phyloP scores from a whole-genome alignment of 2,329 filamentous ascomycete genomes.

The Epichloe baconii region DNA sequence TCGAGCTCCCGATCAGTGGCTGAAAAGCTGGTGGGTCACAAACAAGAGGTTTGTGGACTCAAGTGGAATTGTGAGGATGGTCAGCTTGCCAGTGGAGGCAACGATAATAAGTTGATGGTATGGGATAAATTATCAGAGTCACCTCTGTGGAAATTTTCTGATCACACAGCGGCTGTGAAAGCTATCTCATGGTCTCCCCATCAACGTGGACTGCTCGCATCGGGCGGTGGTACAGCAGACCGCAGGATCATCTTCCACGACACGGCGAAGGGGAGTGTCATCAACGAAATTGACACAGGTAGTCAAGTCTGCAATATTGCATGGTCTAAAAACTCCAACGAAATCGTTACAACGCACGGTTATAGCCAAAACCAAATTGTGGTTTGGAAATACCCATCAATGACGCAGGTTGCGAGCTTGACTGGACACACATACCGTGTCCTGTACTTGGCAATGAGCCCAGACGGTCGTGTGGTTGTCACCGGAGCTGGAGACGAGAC shows the following conservation, averaged over 20 bases:
- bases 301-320: slow-evolving; percentile 98
- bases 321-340: slow-evolving; percentile 95
- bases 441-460: slow-evolving; percentile 92
- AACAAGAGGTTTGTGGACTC: slow-evolving; percentile 93
- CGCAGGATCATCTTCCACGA: slow-evolving; percentile 97
- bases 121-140: slow-evolving; percentile 95
- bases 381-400: slow-evolving; percentile 97
- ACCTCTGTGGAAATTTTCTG: slow-evolving; percentile 84
- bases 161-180: slow-evolving; percentile 93
- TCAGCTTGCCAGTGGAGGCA: slow-evolving; percentile 87
- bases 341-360: slow-evolving; percentile 92
- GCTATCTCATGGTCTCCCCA: slow-evolving; percentile 97
- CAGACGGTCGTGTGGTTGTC: slow-evolving; percentile 84
- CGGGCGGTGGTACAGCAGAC: slow-evolving; percentile 89
- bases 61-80: slow-evolving; percentile 96
- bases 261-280: slow-evolving; percentile 60
- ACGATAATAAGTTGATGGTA: slow-evolving; percentile 97
- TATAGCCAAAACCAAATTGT: slow-evolving; percentile 98
- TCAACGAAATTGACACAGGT: slow-evolving; percentile 88
- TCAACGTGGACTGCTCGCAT: slow-evolving; percentile 85
- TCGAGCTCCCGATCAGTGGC: slow-evolving; percentile 78
- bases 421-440: slow-evolving; percentile 96
- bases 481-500: slow-evolving; percentile 96
- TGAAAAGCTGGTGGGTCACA: slow-evolving; percentile 85
- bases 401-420: slow-evolving; percentile 90